Evolutionary conservation across 306 rosid species (phyloP).

Genomic region (Cajanus cajan): DNA sequence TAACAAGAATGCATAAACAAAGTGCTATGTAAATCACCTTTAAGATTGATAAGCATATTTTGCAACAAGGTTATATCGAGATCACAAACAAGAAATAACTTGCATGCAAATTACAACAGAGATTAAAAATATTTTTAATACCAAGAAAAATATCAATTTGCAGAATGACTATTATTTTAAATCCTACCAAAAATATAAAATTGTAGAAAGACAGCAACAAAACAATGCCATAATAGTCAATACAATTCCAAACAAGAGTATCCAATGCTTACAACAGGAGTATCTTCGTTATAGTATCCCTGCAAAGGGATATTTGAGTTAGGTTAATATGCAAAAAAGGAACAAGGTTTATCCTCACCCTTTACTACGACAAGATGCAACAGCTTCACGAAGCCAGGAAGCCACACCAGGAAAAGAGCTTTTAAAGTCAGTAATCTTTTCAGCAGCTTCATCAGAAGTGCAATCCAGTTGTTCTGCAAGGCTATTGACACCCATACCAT

Average conservation of each 20-base stretch:
- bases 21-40: neutral
- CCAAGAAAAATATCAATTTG: neutral
- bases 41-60: neutral
- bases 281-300: neutral
- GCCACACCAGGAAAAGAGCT: slow-evolving; percentile 87
- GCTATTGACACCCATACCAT: slow-evolving; percentile 92
- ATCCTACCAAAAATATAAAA: neutral
- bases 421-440: slow-evolving; percentile 77
- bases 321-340: slow-evolving; percentile 19
- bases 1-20: neutral
- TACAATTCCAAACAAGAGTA: slow-evolving; percentile 5
- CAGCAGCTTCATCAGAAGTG: slow-evolving; percentile 72
- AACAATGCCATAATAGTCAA: neutral
- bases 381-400: slow-evolving; percentile 86
- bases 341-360: slow-evolving; percentile 66
- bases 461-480: slow-evolving; percentile 89
- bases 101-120: neutral
- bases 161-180: neutral
- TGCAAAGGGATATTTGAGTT: neutral
- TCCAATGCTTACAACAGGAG: neutral
- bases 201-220: neutral
- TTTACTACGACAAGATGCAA: slow-evolving; percentile 69
- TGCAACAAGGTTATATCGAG: slow-evolving; percentile 12
- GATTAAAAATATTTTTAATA: neutral
- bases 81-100: slow-evolving; percentile 10